A percentile compares a stretch with the other conserved stretches of the same genome.
phyloP scores from a whole-genome alignment of 2,329 filamentous ascomycete species.

The Colletotrichum tropicale region DNA sequence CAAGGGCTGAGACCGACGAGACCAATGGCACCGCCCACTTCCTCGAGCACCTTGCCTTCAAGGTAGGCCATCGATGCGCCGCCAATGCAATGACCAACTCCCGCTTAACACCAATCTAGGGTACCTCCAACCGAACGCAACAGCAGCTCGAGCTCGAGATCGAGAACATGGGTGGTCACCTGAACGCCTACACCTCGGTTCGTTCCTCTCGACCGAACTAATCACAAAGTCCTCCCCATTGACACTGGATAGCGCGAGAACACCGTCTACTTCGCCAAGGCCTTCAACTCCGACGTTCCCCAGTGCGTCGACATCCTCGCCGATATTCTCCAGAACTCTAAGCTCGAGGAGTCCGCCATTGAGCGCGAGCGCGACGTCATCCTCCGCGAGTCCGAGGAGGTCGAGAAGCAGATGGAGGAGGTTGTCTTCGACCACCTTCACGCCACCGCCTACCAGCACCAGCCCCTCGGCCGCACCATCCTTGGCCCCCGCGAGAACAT shows the following conservation, averaged over 20 bases:
- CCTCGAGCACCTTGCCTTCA: conserved; percentile 99
- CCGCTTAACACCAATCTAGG: conserved; percentile 52
- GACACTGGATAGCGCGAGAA: conserved; percentile 78
- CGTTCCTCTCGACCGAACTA: conserved; percentile 36
- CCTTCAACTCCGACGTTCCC: conserved; percentile 97
- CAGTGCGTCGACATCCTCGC: conserved; percentile 97
- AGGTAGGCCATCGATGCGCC: conserved; percentile 62
- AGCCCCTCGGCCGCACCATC: conserved; percentile 96
- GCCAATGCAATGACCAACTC: background rate
- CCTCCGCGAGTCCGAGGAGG: conserved; percentile 97
- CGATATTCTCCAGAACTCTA: conserved; percentile 99
- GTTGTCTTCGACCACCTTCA: conserved; percentile 99
- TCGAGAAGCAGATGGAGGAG: conserved; percentile 99
- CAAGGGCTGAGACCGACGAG: conserved; percentile 95
- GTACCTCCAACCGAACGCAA: conserved; percentile 92
- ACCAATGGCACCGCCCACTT: conserved; percentile 99
- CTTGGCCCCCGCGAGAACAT: conserved; percentile 98
- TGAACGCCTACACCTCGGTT: conserved; percentile 99
- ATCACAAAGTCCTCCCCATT: background rate
- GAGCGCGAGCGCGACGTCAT: conserved; percentile 99
- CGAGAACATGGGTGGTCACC: conserved; percentile 99
- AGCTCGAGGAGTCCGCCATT: conserved; percentile 90
- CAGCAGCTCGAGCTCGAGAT: conserved; percentile 99
- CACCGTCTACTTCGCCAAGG: conserved; percentile 99
- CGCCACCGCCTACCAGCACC: conserved; percentile 95